Percentiles rank a stretch among this genome's conserved stretches.
Evolutionary conservation across 2,329 filamentous ascomycete species (phyloP).

Genomic region (Clarireedia homoeocarpa): DNA sequence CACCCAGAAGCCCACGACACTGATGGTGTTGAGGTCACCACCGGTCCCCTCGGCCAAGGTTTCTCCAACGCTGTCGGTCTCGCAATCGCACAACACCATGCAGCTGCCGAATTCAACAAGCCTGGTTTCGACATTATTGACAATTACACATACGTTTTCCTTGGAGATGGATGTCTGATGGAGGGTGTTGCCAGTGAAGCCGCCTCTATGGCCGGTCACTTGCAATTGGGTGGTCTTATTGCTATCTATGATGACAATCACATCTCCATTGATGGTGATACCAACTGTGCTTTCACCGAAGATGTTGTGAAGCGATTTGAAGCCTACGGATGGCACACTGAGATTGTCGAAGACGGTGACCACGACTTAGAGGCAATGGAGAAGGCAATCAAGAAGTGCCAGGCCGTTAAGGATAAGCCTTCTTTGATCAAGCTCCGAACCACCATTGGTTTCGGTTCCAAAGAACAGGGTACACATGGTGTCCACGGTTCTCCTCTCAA

Average conservation of each 20-base stretch:
- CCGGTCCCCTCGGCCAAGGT: slow-evolving; percentile 94
- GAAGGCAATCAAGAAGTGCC: slow-evolving; percentile 75
- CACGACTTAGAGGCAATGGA: slow-evolving; percentile 81
- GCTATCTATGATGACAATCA: slow-evolving; percentile 98
- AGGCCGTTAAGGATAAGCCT: slow-evolving; percentile 91
- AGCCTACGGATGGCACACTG: slow-evolving; percentile 91
- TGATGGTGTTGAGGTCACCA: slow-evolving; percentile 95
- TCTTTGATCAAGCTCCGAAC: slow-evolving; percentile 94
- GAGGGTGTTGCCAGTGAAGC: slow-evolving; percentile 95
- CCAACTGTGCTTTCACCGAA: slow-evolving; percentile 93
- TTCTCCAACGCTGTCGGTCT: slow-evolving; percentile 96
- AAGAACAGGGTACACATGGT: slow-evolving; percentile 85
- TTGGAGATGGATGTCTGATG: slow-evolving; percentile 98
- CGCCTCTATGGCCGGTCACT: slow-evolving; percentile 84
- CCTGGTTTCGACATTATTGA: slow-evolving; percentile 82
- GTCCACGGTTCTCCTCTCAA: slow-evolving; percentile 96
- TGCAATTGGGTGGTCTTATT: slow-evolving; percentile 97
- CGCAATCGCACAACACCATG: slow-evolving; percentile 92
- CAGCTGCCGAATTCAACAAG: slow-evolving; percentile 91
- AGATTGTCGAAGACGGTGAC: slow-evolving; percentile 82
- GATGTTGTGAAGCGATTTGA: slow-evolving; percentile 93
- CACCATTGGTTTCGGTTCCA: slow-evolving; percentile 93
- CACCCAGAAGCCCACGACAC: slow-evolving; percentile 97
- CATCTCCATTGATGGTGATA: slow-evolving; percentile 92
- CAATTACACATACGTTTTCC: slow-evolving; percentile 96